These are phyloP conservation scores for Porphyra umbilicalis DNA, from an alignment of 31 red algal genomes.

Conservation along the genomic window DNA sequence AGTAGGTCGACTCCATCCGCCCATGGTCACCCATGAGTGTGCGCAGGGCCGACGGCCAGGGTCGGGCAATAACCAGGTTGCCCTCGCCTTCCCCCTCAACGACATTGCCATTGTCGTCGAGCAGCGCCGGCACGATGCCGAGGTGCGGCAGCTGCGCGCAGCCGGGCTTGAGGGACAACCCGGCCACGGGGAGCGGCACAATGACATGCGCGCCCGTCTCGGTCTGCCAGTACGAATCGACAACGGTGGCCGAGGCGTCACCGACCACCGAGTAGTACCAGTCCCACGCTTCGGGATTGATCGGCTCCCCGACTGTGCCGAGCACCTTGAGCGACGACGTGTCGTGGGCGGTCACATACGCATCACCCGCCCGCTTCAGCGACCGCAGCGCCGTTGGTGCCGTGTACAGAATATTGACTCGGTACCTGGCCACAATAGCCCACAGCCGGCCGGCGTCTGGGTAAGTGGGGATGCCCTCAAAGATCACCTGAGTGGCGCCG, in stretches of 20 bases:
- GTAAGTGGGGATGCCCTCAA: constrained; percentile 90
- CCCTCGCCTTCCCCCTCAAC: constrained; percentile 75
- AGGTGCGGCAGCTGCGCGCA: constrained; percentile 92
- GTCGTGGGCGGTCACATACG: constrained; percentile 47
- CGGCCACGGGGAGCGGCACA: constrained; percentile 62
- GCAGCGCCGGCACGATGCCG: constrained; percentile 72
- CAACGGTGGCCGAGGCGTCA: constrained; percentile 58
- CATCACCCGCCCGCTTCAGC: constrained; percentile 68
- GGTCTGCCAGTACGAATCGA: constrained; percentile 99
- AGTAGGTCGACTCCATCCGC: constrained; percentile 92
- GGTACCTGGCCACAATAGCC: constrained; percentile 80
- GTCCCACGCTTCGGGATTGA: constrained; percentile 95
- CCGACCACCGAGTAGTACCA: constrained; percentile 96
- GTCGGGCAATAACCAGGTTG: constrained; percentile 64
- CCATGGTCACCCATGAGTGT: constrained; percentile 89
- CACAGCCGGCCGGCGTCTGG: constrained; percentile 81
- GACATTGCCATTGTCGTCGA: constrained; percentile 67
- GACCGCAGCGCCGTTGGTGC: constrained; percentile 98
- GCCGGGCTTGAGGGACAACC: constrained; percentile 73
- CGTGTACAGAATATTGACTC: constrained; percentile 87
- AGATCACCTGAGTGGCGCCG: constrained; percentile 87
- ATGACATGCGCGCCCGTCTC: constrained; percentile 89
- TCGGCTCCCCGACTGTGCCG: constrained; percentile 96
- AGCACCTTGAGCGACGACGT: constrained; percentile 64
- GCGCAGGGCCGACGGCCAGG: constrained; percentile 81